Evolutionary conservation across 2,329 filamentous ascomycete species (phyloP).

Genomic region (Balansia obtecta): DNA sequence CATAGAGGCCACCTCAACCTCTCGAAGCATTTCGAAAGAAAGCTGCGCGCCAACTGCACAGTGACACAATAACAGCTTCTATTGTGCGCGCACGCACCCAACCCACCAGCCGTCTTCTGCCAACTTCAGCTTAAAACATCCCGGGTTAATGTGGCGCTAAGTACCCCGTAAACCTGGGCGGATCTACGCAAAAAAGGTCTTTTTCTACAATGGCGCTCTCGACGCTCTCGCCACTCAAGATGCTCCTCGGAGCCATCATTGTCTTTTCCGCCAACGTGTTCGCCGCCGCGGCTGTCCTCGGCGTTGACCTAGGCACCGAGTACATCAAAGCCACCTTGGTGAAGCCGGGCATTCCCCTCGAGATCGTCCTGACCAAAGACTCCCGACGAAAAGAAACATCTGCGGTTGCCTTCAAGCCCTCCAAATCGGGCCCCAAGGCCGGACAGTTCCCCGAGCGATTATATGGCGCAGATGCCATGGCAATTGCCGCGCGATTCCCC

Average conservation of each 20-base stretch:
- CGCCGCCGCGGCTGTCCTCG: slow-evolving; percentile 63
- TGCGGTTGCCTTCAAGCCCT: slow-evolving; percentile 86
- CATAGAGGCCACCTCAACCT: slow-evolving; percentile 24
- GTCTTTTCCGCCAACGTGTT: slow-evolving; percentile 32
- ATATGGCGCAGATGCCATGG: slow-evolving; percentile 86
- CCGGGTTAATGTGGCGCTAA: slow-evolving; percentile 1
- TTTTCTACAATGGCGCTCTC: slow-evolving; percentile 22
- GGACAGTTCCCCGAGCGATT: slow-evolving; percentile 72
- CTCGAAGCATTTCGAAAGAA: slow-evolving; percentile 5
- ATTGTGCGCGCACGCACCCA: neutral
- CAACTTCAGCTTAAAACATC: neutral
- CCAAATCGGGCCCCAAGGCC: slow-evolving; percentile 47
- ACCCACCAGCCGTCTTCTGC: neutral
- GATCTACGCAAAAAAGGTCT: slow-evolving; percentile 7
- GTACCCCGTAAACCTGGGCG: neutral
- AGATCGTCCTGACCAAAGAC: slow-evolving; percentile 96
- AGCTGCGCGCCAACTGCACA: neutral
- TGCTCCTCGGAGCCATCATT: slow-evolving; percentile 25
- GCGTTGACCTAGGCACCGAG: slow-evolving; percentile 88
- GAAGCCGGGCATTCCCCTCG: slow-evolving; percentile 91
- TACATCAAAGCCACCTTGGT: slow-evolving; percentile 95
- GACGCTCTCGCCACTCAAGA: slow-evolving; percentile 23
- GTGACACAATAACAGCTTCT: neutral
- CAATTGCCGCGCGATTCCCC: slow-evolving; percentile 76
- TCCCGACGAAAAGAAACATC: slow-evolving; percentile 91